Base-by-base conservation (phyloP, 768 basidiomycete genomes). In the Lactarius trivialis region DNA sequence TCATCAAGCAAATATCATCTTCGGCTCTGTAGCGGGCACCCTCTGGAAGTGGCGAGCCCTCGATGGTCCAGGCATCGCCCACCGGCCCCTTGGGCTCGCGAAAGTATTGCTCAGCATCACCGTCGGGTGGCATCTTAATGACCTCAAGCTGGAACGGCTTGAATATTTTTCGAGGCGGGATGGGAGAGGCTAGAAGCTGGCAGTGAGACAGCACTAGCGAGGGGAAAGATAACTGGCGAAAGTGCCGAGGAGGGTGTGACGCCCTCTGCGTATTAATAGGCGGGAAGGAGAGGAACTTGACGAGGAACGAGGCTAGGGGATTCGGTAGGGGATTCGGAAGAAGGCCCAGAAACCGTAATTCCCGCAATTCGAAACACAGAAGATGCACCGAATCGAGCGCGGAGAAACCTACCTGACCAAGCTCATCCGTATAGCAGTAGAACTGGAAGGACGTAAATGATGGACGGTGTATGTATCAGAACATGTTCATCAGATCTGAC, bases 1-100 rank as follows among this genome's bases (percentile, higher is more conserved):
- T n/a, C n/a, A 30, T 66, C 24, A 61, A 34, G 19, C 49, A 8
- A 21, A 61, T 60, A 3, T 3, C 2, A 1, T 64, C 65, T 2
- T 55, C 28, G 12, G 57, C 60, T 24, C 32, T 28, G 37, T 49
- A 66, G 7, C 21, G 5, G 33, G 45, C 60, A 7, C 21, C 8
- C 19, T 30, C 49, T 49, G 41, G 2, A 19, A 11, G 19, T 7
- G 30, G 36, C 7, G 19, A 11, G 7, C n/a, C n/a, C 52, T 15
- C 41, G 7, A 63, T 33, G 17, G 45, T 34, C 30, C 33, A 37
- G 12, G 48, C 56, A 15, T 66, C 65, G 14, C 56, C 32, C 2
- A 51, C 56, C 0, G 59, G 50, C 21, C 51, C 58, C 15, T 45
- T 41, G 8, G 61, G 36, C 37, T 7, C 26, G 36, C n/a, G 56